phyloP scores from a whole-genome alignment of 2,329 filamentous ascomycete species.

The Alternaria arbusti region DNA sequence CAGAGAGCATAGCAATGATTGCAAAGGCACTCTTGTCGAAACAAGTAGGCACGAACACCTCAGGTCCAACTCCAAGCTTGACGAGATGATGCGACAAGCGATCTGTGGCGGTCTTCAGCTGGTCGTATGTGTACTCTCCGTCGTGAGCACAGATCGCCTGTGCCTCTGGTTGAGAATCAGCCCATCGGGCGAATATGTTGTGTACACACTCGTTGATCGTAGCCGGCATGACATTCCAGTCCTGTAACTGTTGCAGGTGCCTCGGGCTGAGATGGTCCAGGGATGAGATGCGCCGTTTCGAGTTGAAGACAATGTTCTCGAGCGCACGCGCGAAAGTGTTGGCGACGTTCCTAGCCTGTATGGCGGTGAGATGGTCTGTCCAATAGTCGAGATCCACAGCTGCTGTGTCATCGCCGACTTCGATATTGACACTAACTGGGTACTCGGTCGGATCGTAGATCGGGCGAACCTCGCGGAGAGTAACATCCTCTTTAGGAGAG shows the following conservation, averaged over 20 bases:
- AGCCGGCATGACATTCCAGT: constrained; percentile 42
- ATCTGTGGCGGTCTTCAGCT: constrained; percentile 34
- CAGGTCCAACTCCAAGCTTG: constrained; percentile 38
- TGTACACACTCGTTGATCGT: constrained; percentile 42
- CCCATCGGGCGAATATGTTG: constrained; percentile 33
- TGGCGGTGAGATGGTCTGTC: constrained; percentile 41
- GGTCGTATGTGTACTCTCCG: constrained; percentile 40
- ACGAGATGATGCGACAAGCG: constrained; percentile 39
- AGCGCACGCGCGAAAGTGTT: constrained; percentile 38
- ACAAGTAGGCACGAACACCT: constrained; percentile 45
- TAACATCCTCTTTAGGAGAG: constrained; percentile 34
- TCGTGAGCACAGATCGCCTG: constrained; percentile 44
- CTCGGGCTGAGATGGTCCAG: constrained; percentile 50
- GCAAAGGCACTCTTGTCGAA: constrained; percentile 49
- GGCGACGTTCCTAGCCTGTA: constrained; percentile 40
- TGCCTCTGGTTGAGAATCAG: constrained; percentile 31
- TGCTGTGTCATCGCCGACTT: constrained; percentile 49
- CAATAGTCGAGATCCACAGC: constrained; percentile 45
- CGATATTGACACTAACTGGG: constrained; percentile 56
- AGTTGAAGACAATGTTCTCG: constrained; percentile 47
- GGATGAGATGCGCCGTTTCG: constrained; percentile 39
- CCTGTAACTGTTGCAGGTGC: constrained; percentile 39
- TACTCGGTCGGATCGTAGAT: constrained; percentile 57
- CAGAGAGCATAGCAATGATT: constrained; percentile 46
- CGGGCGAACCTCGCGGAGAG: constrained; percentile 46